Base-by-base conservation (phyloP, 495 filamentous ascomycete species). In the Tuber indicum region DNA sequence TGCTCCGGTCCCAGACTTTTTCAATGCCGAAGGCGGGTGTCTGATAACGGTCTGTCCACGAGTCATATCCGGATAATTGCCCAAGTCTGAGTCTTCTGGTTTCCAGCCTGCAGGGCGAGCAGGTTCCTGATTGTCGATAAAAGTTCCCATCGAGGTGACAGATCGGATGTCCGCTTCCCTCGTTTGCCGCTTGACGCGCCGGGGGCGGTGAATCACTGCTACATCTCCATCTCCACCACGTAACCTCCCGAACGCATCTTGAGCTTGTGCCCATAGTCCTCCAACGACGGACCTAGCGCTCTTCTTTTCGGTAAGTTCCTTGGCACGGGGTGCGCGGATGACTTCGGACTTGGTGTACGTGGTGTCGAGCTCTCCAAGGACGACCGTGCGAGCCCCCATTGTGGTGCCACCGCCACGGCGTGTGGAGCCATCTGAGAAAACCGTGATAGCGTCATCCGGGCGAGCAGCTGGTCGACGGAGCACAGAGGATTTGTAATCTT, bases 401-500 rank as follows among this genome's bases (percentile, higher is more conserved):
- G 75, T 75, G 39, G 77, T 79, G 16, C 78, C 74, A 8, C 82
- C 82, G 3, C 77, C 82, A 32, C 79, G 75, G 8, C 82, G 77
- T 6, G 80, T 73, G 9, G 82, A 84, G 5, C 82, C 82, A 75
- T 84, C 82, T 4, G 79, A 80, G 71, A 84, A 84, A 45, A 84
- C 82, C 0, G 82, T 84, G 73, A 84, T 82, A 9, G 82, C 82
- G 42, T 84, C 82, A 66, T 84, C 82, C 5, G 82, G 79, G 16
- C 80, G 49, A 1, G 41, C 72, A 16, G 75, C 77, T 21, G 79
- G 82, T 39, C 95, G 91, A 45, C 96, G 91, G n/a, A 98, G 86
- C 17, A 99, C 96, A 0, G 96, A 98, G 6, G 92, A 92, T 84
- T 98, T 98, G 89, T 99, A 99, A 79, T 99, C 96, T 1, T 97